Evolutionary conservation across 179 eudicot species (phyloP).

Genomic region (Heliamphora ciliata): DNA sequence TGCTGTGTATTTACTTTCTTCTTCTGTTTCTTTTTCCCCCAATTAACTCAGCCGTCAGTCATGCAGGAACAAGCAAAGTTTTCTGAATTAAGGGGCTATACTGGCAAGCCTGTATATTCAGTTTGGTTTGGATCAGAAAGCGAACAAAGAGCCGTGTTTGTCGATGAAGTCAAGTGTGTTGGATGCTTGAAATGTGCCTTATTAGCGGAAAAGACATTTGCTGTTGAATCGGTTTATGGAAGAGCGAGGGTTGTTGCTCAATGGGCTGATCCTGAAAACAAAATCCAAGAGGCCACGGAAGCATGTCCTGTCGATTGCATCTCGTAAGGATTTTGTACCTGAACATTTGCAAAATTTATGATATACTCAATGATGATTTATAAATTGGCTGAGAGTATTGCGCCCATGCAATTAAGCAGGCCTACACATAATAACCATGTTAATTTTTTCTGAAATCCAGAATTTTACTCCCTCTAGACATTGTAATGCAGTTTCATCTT

Average conservation of each 20-base stretch:
- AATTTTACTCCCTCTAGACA: background rate
- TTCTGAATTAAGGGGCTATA: conserved; percentile 61
- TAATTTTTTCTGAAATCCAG: background rate
- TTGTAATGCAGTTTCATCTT: background rate
- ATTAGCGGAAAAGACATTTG: conserved; percentile 71
- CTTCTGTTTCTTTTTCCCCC: background rate
- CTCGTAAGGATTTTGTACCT: conserved; percentile 43
- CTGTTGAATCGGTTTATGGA: conserved; percentile 71
- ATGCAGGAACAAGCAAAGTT: conserved; percentile 69
- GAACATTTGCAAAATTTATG: background rate
- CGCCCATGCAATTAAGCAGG: background rate
- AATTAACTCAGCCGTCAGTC: background rate
- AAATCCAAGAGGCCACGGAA: conserved; percentile 68
- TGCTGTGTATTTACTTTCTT: no score
- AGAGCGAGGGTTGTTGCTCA: conserved; percentile 87
- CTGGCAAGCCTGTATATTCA: conserved; percentile 81
- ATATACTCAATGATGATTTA: background rate
- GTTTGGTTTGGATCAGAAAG: conserved; percentile 64
- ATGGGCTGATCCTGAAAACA: conserved; percentile 85
- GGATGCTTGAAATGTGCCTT: conserved; percentile 94
- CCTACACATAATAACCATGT: background rate
- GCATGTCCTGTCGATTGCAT: conserved; percentile 95
- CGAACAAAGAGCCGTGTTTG: conserved; percentile 77
- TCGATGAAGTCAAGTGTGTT: conserved; percentile 79
- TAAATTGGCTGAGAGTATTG: background rate